These are phyloP conservation scores for Epichloe glyceriae DNA, from an alignment of 2,329 filamentous ascomycete genomes.

Conservation along the genomic window DNA sequence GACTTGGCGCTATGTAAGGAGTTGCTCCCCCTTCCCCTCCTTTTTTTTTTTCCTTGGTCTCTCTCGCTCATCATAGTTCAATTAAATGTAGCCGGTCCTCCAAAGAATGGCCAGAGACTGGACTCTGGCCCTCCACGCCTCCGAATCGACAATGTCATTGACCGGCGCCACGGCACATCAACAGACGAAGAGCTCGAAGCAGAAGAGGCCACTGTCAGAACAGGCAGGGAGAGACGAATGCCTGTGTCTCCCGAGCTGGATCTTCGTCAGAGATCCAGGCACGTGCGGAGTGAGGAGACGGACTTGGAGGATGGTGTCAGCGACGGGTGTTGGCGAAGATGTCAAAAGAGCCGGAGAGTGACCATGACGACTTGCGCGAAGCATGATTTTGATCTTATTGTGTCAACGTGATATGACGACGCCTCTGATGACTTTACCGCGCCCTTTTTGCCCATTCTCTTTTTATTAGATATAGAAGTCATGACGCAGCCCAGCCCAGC, in stretches of 20 bases:
- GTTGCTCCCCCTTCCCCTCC: no score
- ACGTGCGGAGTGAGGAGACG: background rate
- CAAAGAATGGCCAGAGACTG: constrained; percentile 22
- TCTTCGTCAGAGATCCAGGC: background rate
- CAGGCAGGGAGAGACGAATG: background rate
- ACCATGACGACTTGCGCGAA: background rate
- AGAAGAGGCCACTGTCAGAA: background rate
- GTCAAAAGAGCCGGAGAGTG: background rate
- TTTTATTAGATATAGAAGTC: no score
- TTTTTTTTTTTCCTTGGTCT: no score
- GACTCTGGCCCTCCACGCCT: constrained; percentile 25
- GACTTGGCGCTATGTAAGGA: constrained; percentile 23
- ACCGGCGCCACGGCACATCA: constrained; percentile 14
- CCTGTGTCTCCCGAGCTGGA: constrained; percentile 1
- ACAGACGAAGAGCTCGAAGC: constrained; percentile 7
- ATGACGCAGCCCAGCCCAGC: no score
- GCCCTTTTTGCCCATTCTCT: no score
- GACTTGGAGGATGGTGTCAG: constrained; percentile 1
- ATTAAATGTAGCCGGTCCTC: constrained; percentile 19
- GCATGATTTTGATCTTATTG: background rate
- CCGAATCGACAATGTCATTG: constrained; percentile 27
- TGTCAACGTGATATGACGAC: background rate
- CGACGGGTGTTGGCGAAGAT: background rate
- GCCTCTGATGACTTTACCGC: background rate
- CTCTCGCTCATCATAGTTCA: no score